Base-by-base conservation (phyloP, 108 stramenopile genomes). In the Stephanodiscus minutulus region DNA sequence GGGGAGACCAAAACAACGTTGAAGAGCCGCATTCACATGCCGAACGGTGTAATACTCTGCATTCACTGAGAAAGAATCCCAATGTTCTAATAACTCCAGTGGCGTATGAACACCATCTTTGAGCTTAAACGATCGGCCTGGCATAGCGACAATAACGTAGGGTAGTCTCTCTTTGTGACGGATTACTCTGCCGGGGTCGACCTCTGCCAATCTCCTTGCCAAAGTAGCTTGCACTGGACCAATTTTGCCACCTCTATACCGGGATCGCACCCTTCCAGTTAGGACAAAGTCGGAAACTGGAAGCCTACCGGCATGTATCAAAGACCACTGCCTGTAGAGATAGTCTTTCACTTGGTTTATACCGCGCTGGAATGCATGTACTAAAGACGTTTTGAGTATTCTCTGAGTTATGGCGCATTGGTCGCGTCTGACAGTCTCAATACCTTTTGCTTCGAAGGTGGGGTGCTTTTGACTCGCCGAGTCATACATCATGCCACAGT, bases 401-500 rank as follows among this genome's bases (percentile, higher is more conserved):
- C 90, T 91, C 62, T 96, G 92, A 15, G 95, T 96, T 15, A 93
- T 65, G 13, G 85, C 71, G 50, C 92, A 93, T 77, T 96, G 95
- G 67, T 96, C 95, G 9, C 88, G 70, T 13, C 95, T 83, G 27
- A 75, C 77, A 0, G 95, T 96, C 81, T 96, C 95, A 44, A 96
- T 74, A 2, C 95, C 95, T 70, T 96, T 96, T 9, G 92, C 92
- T 70, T 96, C 95, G 66, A 93, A 96, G 1, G 68, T 69, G 8
- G 91, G 89, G 28, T 82, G 85, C 66, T 79, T 88, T 52, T 93
- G 90, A 43, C 82, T 53, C 5, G 67, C 66, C 0, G 87, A 93
- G 58, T 93, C 90, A 77, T 66, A 96, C 82, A 90, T 93, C 95
- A 96, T 92, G 10, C 95, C 94, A 64, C 89, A 89, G 69, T 95